Evolutionary conservation across 768 basidiomycete species (phyloP), one percentile per base, ranked within the genome.

Genomic region (Glaciozyma antarctica): DNA sequence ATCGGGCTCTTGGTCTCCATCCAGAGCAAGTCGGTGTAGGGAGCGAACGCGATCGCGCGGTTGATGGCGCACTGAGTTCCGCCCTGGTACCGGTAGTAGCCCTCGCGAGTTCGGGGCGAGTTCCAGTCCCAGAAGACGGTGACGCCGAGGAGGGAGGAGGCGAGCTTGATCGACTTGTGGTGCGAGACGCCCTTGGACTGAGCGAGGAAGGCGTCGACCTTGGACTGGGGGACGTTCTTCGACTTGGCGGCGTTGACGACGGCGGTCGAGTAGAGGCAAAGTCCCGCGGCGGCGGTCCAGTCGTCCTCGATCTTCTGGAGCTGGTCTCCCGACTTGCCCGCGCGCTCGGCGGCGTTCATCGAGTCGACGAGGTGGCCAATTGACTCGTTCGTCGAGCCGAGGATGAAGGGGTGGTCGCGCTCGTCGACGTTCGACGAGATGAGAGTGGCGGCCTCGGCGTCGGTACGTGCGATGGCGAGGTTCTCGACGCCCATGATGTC

Each of bases 401-500:
- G 85, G 74, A 99, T 93, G 82, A 98, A 99, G 38, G 90, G 79
- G 70, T 99, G 95, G 79, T 99, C 95, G n/a, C 95, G 86, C 71
- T 86, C 84, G 77, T 99, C 95, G 66, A 99, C 89, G 78, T 98
- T 98, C 70, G 89, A 86, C 45, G 91, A 88, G 79, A 98, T 88
- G 74, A 99, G 84, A 2, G 95, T 97, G 1, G 95, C 94, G 8
- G 95, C 94, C 77, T 98, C 94, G 6, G 93, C 93, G 76, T 98
- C 94, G 4, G 95, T 98, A 62, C 95, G 85, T 12, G 92, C 88
- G 75, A 99, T 82, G 73, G 88, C 83, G 71, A 98, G 83, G 78
- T 95, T 97, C 73, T 89, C 87, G 55, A 95, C 91, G 61, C 94
- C 93, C 92, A 98, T 93, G 75, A 99, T 88, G 76, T 98, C 95